A percentile compares a stretch with the other conserved stretches of the same genome.
Evolutionary conservation across 768 basidiomycete genomes (phyloP).

Genomic region (Tulasnella sp.): DNA sequence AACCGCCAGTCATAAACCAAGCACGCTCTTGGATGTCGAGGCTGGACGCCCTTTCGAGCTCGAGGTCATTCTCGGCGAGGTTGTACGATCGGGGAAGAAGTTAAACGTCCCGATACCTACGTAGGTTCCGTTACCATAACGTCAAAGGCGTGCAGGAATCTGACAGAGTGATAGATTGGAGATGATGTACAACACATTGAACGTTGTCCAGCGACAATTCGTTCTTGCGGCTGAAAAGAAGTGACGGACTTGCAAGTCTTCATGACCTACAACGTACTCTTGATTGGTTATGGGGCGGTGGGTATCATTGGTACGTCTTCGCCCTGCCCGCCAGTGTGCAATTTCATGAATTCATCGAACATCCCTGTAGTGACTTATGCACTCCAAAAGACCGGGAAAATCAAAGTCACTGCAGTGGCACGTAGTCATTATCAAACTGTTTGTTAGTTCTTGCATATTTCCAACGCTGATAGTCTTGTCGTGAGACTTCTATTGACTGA

Average conservation of each 20-base stretch:
- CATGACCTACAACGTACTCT: constrained; percentile 29
- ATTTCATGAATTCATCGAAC: too few species aligned
- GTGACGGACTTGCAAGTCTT: too few species aligned
- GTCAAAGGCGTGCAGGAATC: neutral
- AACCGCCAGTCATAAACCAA: constrained; percentile 13
- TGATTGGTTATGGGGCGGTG: constrained; percentile 58
- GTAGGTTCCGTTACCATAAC: neutral
- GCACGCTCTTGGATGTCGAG: constrained; percentile 29
- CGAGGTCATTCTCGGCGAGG: constrained; percentile 32
- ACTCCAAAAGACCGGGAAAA: constrained; percentile 59
- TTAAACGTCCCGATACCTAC: constrained; percentile 19
- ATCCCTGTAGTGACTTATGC: constrained; percentile 55
- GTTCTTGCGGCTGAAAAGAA: neutral
- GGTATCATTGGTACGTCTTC: constrained; percentile 68
- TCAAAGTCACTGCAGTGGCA: constrained; percentile 73
- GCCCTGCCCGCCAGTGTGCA: too few species aligned
- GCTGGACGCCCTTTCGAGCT: constrained; percentile 27
- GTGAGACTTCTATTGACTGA: neutral
- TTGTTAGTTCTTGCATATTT: constrained; percentile 46
- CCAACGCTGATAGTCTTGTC: neutral
- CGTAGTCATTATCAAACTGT: constrained; percentile 64
- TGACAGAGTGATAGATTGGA: constrained; percentile 1
- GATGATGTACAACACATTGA: constrained; percentile 17
- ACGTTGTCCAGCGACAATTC: constrained; percentile 23
- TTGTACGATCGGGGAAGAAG: constrained; percentile 4